phyloP scores from a whole-genome alignment of 352 stramenopile genomes.

The Globisporangium orthogonon region DNA sequence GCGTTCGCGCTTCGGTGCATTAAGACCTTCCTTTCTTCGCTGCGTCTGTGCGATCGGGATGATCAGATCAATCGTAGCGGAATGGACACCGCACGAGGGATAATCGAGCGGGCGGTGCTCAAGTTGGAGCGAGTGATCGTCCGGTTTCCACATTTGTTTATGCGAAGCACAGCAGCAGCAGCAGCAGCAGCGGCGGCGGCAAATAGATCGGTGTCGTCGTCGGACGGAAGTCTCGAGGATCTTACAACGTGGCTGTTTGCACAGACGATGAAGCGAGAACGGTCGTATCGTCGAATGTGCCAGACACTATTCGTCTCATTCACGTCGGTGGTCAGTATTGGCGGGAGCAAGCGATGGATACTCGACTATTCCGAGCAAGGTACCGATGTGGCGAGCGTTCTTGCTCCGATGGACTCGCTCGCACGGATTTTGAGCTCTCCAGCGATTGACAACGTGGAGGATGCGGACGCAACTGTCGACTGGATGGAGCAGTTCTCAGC shows the following conservation, averaged over 20 bases:
- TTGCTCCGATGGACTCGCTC: constrained; percentile 42
- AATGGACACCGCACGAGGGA: constrained; percentile 37
- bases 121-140: constrained; percentile 56
- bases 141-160: constrained; percentile 46
- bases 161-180: constrained; percentile 5
- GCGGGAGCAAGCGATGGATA: constrained; percentile 46
- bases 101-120: constrained; percentile 55
- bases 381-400: constrained; percentile 17
- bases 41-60: constrained; percentile 55
- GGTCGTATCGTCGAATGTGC: constrained; percentile 32
- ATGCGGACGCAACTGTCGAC: constrained; percentile 20
- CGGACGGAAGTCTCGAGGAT: constrained; percentile 18
- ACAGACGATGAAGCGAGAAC: constrained; percentile 26
- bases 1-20: constrained; percentile 57
- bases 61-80: constrained; percentile 18
- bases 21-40: constrained; percentile 55
- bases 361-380: constrained; percentile 22
- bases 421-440: constrained; percentile 15
- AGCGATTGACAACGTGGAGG: background rate
- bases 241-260: constrained; percentile 31
- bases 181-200: too few relatives aligned
- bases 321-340: constrained; percentile 28
- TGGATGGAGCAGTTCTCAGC: constrained; percentile 64
- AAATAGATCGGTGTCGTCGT: constrained; percentile 7
- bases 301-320: constrained; percentile 44